Evolutionary conservation across 257 asterid genomes (phyloP), one percentile per base, ranked within the genome.

Genomic region (Salvia hispanica): DNA sequence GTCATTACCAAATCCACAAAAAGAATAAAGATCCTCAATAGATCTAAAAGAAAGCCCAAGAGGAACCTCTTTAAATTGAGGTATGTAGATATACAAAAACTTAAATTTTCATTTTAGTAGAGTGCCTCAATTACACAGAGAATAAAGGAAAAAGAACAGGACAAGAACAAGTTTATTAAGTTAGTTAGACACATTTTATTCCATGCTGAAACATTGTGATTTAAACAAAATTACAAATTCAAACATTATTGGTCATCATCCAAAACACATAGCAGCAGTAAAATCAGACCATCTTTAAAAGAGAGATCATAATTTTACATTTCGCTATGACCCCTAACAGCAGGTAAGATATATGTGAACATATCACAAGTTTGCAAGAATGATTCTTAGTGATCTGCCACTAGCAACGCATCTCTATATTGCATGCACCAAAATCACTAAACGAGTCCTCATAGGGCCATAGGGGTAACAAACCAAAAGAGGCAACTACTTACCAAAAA

Each of bases 401-500:
- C 34, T 37, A 39, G 15, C 37, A 60, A 60, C 21, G 52, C 7
- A n/a, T 18, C 18, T 37, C 28, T 58, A 36, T 37, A 58, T 36
- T 51, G 18, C 34, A 15, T 7, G 42, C 10, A 60, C 36, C 50
- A 59, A 59, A 57, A 39, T 60, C 53, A 61, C 53, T 61, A 61
- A 18, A 21, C 0, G 18, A 42, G 36, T 43, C 39, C 53, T 4
- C 39, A 18, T 42, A 60, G 65, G 39, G 36, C 2, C 39, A 18
- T 42, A 60, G 65, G 39, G 36, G 34, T 60, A 60, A 39, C 15
- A 37, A 58, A 39, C 64, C 15, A 61, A 60, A 60, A 42, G 11
- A 61, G 15, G 15, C 51, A 61, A 43, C 40, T 18, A 61, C 66
- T 61, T 61, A 61, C 66, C 66, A 60, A 36, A 37, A 9, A 39